A percentile compares a stretch with the other conserved stretches of the same genome.
phyloP scores from a whole-genome alignment of 2,329 filamentous ascomycete species.

The Colletotrichum sp. region DNA sequence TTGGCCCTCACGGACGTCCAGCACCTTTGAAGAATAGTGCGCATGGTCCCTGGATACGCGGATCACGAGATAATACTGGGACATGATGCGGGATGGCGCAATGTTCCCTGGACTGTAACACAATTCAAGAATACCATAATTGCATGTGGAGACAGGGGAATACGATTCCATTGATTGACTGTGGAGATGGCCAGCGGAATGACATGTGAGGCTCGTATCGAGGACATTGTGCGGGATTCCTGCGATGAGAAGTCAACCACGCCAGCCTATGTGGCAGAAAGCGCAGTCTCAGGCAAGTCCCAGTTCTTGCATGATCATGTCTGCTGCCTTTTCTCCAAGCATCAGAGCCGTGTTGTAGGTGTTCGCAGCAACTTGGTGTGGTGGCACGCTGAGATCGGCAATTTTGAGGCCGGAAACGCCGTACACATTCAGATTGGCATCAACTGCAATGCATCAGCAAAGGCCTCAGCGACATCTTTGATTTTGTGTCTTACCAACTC shows the following conservation, averaged over 20 bases:
- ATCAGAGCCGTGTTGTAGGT: slow-evolving; percentile 52
- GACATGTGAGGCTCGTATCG: neutral
- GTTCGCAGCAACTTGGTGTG: slow-evolving; percentile 48
- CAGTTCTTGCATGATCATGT: slow-evolving; percentile 43
- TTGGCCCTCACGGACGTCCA: neutral
- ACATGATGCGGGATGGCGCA: neutral
- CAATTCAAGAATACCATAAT: neutral
- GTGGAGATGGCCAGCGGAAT: neutral
- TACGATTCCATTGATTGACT: neutral
- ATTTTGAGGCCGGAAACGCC: slow-evolving; percentile 45
- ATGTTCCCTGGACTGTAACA: neutral
- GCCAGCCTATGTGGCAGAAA: neutral
- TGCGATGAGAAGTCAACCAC: neutral
- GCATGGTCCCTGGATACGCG: neutral
- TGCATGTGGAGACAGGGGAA: neutral
- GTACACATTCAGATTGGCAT: slow-evolving; percentile 44
- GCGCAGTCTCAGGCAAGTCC: slow-evolving; percentile 9
- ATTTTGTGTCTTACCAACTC: slow-evolving; percentile 21
- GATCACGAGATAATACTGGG: neutral
- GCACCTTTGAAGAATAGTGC: neutral
- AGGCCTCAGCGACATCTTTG: neutral
- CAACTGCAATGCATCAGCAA: slow-evolving; percentile 30
- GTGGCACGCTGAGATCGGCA: slow-evolving; percentile 40
- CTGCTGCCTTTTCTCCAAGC: slow-evolving; percentile 48
- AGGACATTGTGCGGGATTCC: neutral